phyloP scores from a whole-genome alignment of 2,329 filamentous ascomycete genomes.

The Macroventuria anomochaeta region DNA sequence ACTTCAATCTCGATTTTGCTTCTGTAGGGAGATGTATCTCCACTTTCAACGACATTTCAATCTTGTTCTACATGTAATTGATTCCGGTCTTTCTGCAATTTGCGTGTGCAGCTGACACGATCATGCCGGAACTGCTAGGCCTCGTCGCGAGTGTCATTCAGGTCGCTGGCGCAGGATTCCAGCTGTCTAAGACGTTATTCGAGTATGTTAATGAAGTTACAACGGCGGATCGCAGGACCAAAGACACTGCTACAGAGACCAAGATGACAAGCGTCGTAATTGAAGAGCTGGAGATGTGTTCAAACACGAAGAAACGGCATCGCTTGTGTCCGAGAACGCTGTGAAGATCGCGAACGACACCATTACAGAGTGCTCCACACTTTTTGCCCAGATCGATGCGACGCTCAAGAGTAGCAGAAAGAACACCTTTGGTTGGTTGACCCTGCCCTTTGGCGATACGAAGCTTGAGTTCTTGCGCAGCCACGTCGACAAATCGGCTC shows the following conservation, averaged over 20 bases:
- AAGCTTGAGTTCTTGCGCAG: slow-evolving; percentile 38
- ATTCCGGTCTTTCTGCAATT: neutral
- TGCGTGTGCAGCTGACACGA: neutral
- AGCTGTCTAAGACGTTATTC: slow-evolving; percentile 40
- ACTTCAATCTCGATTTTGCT: neutral
- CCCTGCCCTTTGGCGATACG: slow-evolving; percentile 39
- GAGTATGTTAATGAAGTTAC: slow-evolving; percentile 41
- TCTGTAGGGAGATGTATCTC: neutral
- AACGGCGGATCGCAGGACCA: slow-evolving; percentile 37
- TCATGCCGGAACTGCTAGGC: slow-evolving; percentile 36
- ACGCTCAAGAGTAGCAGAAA: slow-evolving; percentile 38
- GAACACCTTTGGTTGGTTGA: slow-evolving; percentile 32
- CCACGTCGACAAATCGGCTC: slow-evolving; percentile 40
- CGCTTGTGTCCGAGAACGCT: slow-evolving; percentile 35
- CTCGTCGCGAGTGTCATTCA: slow-evolving; percentile 43
- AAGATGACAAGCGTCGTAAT: slow-evolving; percentile 38
- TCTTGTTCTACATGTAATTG: neutral
- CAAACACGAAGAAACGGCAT: slow-evolving; percentile 30
- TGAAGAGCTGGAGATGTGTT: slow-evolving; percentile 38
- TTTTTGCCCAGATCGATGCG: slow-evolving; percentile 36
- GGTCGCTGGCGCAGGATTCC: slow-evolving; percentile 38
- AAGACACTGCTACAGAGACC: slow-evolving; percentile 40
- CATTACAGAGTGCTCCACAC: slow-evolving; percentile 33
- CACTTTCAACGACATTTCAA: neutral
- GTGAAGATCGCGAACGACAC: slow-evolving; percentile 37